These are phyloP conservation scores for Breynia disticha DNA, from an alignment of 441 rosid genomes.

Conservation along the genomic window DNA sequence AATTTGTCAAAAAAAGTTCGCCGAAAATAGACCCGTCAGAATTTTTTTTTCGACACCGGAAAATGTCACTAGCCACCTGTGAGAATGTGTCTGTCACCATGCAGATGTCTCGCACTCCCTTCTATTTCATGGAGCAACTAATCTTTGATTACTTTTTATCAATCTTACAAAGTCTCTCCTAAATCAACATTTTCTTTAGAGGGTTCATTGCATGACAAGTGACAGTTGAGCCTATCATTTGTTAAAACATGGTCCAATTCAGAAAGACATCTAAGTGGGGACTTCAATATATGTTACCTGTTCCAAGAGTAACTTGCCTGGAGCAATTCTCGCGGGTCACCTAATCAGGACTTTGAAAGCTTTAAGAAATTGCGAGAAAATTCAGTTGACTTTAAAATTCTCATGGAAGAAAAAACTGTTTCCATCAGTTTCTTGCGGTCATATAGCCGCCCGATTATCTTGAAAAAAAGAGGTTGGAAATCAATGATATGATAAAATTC, in stretches of 20 bases:
- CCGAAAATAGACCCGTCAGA: too few species aligned
- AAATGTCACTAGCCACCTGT: constrained; percentile 12
- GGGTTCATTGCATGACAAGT: background rate
- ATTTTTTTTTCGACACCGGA: too few species aligned
- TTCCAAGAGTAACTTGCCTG: constrained; percentile 20
- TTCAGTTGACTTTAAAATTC: constrained; percentile 21
- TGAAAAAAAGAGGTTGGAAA: background rate
- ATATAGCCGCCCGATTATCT: background rate
- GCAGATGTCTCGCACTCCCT: constrained; percentile 17
- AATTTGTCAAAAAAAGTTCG: too few species aligned
- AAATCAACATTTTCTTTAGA: background rate
- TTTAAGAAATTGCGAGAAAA: constrained; percentile 30
- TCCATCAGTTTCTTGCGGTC: background rate
- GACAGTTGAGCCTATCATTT: constrained; percentile 12
- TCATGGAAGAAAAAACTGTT: background rate
- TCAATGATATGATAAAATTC: background rate
- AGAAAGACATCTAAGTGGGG: constrained; percentile 18
- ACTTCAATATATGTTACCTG: constrained; percentile 23
- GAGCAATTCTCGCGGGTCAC: constrained; percentile 41
- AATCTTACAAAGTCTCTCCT: background rate
- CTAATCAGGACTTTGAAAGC: constrained; percentile 40
- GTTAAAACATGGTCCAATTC: constrained; percentile 21
- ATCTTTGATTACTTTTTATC: constrained; percentile 3
- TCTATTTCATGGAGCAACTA: constrained; percentile 11
- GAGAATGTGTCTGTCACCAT: constrained; percentile 10